Evolutionary conservation across 2,329 filamentous ascomycete species (phyloP), one percentile per base, ranked within the genome.

Genomic region (Nothophoma quercina): DNA sequence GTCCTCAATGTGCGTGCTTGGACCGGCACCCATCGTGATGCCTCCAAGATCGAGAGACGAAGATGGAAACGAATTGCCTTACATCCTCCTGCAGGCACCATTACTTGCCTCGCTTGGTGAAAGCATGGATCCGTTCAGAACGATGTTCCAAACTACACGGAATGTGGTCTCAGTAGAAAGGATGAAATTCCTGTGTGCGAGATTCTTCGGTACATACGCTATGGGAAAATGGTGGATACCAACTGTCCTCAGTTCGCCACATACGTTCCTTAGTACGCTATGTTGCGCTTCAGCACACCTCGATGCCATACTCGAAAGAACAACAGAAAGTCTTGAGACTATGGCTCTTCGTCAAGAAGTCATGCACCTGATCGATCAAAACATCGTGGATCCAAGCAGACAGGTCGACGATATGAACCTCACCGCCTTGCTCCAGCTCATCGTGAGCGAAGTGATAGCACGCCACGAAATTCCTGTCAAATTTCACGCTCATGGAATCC

Each of bases 181-280:
- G 9, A 40, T 75, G 22, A 75, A 75, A 44, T 65, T 59, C n/a
- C 51, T 74, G 35, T 75, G 73, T 59, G 66, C 59, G 22, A 58
- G 51, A 15, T 63, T 62, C 34, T 75, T 74, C 34, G 73, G 73
- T 7, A 73, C 71, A 1, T 53, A 48, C 16, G 65, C 63, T 8
- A 67, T 75, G 59, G 71, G 70, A 7, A 44, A 26, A 30, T 39
- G 67, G 21, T 75, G 73, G 73, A 68, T 75, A 23, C 71, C 71
- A 0, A 64, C 66, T 13, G 66, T 73, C 4, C 63, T 74, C 25
- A 60, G 62, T 10, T 55, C 67, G 7, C 60, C 67, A 9, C 71
- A 74, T 18, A 68, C 72, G 1, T 76, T 72, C 35, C 65, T 76
- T 2, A 75, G 72, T 33, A 75, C 72, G 0, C 58, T 76, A 9